phyloP scores from a whole-genome alignment of 2,329 filamentous ascomycete species.

The Magnaporthiopsis rhizophila region DNA sequence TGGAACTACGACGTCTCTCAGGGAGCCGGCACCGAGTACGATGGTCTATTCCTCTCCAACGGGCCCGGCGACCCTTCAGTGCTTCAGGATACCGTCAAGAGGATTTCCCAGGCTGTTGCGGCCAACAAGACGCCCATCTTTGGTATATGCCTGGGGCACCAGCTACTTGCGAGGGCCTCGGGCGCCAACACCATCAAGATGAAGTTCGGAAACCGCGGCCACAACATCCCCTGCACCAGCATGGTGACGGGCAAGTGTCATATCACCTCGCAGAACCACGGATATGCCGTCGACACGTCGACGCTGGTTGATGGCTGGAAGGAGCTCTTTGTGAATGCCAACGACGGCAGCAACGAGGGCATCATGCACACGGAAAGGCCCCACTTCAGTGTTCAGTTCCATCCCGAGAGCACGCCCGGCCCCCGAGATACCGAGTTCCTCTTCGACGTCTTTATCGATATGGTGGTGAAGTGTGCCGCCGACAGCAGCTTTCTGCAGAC shows the following conservation, averaged over 20 bases:
- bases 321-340: conserved; percentile 95
- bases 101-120: conserved; percentile 68
- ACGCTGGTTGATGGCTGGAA: conserved; percentile 74
- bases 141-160: conserved; percentile 92
- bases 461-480: conserved; percentile 64
- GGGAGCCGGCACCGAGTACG: conserved; percentile 74
- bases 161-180: conserved; percentile 80
- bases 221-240: conserved; percentile 97
- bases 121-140: conserved; percentile 83
- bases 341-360: conserved; percentile 96
- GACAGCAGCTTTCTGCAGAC: conserved; percentile 59
- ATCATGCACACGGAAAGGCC: conserved; percentile 80
- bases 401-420: conserved; percentile 93
- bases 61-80: conserved; percentile 91
- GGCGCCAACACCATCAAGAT: conserved; percentile 87
- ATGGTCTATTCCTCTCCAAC: conserved; percentile 96
- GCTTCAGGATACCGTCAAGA: conserved; percentile 69
- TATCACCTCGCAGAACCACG: conserved; percentile 98
- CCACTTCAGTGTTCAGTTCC: conserved; percentile 99
- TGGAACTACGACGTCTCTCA: conserved; percentile 90
- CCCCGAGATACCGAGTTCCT: conserved; percentile 93
- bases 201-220: conserved; percentile 98
- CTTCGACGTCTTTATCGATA: conserved; percentile 92
- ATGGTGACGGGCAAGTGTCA: conserved; percentile 94
- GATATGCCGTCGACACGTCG: conserved; percentile 80